These are phyloP conservation scores for Carnegiea gigantea DNA, from an alignment of 179 eudicot species.

Conservation along the genomic window DNA sequence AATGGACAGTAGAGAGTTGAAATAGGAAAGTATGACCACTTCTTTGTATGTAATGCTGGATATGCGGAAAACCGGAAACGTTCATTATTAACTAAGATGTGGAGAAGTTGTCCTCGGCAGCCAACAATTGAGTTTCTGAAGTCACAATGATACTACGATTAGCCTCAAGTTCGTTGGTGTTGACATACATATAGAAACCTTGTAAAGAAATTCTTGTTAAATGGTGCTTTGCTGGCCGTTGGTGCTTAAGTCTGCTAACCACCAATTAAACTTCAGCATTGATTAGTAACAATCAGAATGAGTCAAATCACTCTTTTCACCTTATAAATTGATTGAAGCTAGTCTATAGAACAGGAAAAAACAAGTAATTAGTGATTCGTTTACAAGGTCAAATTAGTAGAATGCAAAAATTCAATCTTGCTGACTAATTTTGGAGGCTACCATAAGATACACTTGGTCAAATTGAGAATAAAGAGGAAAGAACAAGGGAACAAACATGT, in stretches of 20 bases:
- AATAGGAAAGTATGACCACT: background rate
- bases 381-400: too few species aligned
- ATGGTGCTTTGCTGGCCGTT: background rate
- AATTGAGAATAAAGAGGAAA: too few species aligned
- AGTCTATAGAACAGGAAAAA: too few species aligned
- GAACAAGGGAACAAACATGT: too few species aligned
- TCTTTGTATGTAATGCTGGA: background rate
- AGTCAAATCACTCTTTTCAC: too few species aligned
- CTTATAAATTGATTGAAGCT: too few species aligned
- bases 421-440: too few species aligned
- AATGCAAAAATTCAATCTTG: too few species aligned
- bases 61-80: background rate
- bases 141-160: background rate
- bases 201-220: background rate
- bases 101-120: background rate
- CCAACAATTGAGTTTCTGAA: background rate
- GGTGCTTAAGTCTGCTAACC: background rate
- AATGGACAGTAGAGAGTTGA: background rate
- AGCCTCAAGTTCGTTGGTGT: slow-evolving; percentile 4
- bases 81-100: background rate
- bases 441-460: too few species aligned
- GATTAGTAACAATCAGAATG: background rate
- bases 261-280: background rate
- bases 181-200: background rate
- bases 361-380: too few species aligned